Base-by-base conservation (phyloP, 1,284 basidiomycete species). In the Ganoderma multipileum region DNA sequence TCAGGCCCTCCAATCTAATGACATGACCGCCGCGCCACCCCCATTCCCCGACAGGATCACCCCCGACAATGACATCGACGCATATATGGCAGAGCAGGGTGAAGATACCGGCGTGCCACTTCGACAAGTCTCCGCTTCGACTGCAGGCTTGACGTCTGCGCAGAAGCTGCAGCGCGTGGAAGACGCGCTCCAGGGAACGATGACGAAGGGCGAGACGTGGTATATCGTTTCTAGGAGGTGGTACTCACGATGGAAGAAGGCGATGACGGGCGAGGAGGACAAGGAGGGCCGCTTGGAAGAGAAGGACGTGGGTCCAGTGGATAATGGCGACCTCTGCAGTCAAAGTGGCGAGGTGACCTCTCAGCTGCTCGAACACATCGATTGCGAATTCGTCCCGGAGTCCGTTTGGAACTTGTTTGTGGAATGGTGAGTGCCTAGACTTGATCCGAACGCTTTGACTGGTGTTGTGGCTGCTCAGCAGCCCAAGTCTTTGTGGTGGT, bases 331-430 rank as follows among this genome's bases (percentile, higher is more conserved):
- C 18, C 83, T 97, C 55, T 78, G 91, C 63, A 87, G 90, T 75
- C 74, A 81, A 20, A 82, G 84, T 62, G 87, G 86, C 36, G 83
- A 86, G 67, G 83, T 92, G 68, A 78, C 71, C 23, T 80, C 72
- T 74, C 81, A 33, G 78, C 81, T 33, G 78, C 58, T 83, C 41
- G 94, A 96, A 76, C 89, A 89, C 36, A 82, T 91, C 30, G 91
- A 98, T 76, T 89, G 93, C 67, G 91, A 95, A 76, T 93, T 90
- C 75, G 83, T 98, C 4, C 93, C 95, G 0, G 83, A 85, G 65
- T 83, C 86, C 33, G 90, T 90, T 7, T 98, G 95, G 95, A 77
- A 85, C 28, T 83, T 86, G 28, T 86, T 98, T 47, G 80, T 85
- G 2, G 66, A 71, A 60, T 78, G 77, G 78, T 79, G 67, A 63